Conservation (phyloP, 768 basidiomycete genomes). For the Xerocomellus dryophilus region DNA sequence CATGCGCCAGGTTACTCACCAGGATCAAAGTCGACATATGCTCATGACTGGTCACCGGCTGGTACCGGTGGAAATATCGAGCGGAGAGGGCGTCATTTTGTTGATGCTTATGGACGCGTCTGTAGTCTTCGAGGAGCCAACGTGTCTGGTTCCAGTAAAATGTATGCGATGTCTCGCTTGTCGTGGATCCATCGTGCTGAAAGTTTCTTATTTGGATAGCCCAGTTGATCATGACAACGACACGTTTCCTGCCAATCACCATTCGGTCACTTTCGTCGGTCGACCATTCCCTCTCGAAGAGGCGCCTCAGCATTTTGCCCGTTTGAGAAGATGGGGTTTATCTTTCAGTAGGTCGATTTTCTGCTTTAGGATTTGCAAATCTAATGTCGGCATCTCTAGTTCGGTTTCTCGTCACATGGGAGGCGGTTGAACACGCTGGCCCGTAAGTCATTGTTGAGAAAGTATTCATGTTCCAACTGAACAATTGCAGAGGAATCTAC, state of each 20-base stretch:
- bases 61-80: slow-evolving; percentile 56
- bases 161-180: slow-evolving; percentile 40
- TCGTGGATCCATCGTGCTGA: slow-evolving; percentile 21
- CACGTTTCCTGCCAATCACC: slow-evolving; percentile 62
- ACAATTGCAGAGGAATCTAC: slow-evolving; percentile 63
- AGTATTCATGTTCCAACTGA: neutral
- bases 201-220: slow-evolving; percentile 34
- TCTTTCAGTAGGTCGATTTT: slow-evolving; percentile 69
- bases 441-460: slow-evolving; percentile 54
- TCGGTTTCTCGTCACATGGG: slow-evolving; percentile 94
- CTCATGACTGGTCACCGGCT: slow-evolving; percentile 67
- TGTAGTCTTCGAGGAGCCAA: slow-evolving; percentile 84
- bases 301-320: slow-evolving; percentile 78
- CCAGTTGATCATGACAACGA: slow-evolving; percentile 67
- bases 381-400: slow-evolving; percentile 43
- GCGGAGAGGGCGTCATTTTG: slow-evolving; percentile 73
- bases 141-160: slow-evolving; percentile 78
- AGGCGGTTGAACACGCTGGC: slow-evolving; percentile 91
- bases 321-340: slow-evolving; percentile 83
- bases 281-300: slow-evolving; percentile 89
- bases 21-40: slow-evolving; percentile 51
- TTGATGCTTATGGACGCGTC: slow-evolving; percentile 77
- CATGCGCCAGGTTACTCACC: slow-evolving; percentile 40
- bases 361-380: neutral
- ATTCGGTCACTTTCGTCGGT: slow-evolving; percentile 78